Base-by-base conservation (phyloP, 495 filamentous ascomycete genomes). In the Trichoderma parareesei region DNA sequence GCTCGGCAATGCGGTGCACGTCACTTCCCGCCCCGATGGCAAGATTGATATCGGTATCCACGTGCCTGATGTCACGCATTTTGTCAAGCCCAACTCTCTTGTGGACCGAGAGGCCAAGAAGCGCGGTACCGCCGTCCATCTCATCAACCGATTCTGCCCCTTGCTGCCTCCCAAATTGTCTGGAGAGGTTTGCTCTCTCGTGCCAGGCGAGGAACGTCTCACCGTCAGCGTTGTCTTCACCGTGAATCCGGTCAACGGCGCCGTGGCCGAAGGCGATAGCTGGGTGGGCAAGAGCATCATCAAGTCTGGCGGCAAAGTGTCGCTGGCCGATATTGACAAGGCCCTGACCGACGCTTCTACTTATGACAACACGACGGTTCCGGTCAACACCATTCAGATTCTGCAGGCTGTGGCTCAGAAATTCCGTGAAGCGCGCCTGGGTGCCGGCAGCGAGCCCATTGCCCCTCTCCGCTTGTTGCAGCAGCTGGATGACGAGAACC, bases 31-130 rank as follows among this genome's bases (percentile, higher is more conserved):
- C 65, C 78, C 83, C 2, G 89, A 96, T 76, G 91, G 89, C 64
- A 88, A 88, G 77, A 87, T 97, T 63, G 94, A 98, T 73, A 88
- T 98, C 68, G 95, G 94, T 77, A 84, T 98, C 63, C 94, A 98
- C 79, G 91, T 98, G 69, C 86, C 92, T 38, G 94, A 98, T 77
- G 91, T 97, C 67, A 90, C 94, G 55, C 92, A 98, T 75, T 98
- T 98, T 67, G 90, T 98, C 72, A 98, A 98, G 79, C 81, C 86
- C 43, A 96, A 95, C 80, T 97, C 94, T 27, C 83, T 98, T 61
- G 93, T 97, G 41, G 94, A 98, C 72, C 89, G 94, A 53, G 94
- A 98, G 78, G 94, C 94, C 1, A 96, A 95, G 85, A 98, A 98
- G 81, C 89, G 94, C 40, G 95, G 93, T 65, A 98, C 94, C 62